Conservation (phyloP, 2,329 filamentous ascomycete species). For the Colletotrichum chrysophilum region DNA sequence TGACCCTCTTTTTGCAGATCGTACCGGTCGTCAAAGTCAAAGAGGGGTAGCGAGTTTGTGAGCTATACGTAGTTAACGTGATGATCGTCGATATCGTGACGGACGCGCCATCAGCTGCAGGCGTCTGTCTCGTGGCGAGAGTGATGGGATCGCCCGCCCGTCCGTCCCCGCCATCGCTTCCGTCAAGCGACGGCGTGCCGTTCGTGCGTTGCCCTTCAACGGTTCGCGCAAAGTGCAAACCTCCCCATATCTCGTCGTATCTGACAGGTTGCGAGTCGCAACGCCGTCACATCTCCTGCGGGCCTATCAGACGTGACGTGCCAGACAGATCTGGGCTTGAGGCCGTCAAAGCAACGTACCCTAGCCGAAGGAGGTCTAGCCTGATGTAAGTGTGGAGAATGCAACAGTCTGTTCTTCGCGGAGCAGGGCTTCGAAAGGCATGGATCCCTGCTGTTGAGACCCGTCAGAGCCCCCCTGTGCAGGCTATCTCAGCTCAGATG, state of each 20-base stretch:
- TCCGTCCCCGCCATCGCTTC: not conserved
- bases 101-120: not conserved
- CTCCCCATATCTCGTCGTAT: not conserved
- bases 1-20: not conserved
- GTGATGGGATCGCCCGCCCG: not conserved
- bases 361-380: slow-evolving; percentile 6
- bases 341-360: not conserved
- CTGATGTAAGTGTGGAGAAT: slow-evolving; percentile 12
- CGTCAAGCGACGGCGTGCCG: slow-evolving; percentile 1
- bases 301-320: not conserved
- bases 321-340: not conserved
- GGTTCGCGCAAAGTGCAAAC: slow-evolving; percentile 6
- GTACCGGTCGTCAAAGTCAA: not conserved
- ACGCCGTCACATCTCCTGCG: not conserved
- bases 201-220: not conserved
- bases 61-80: not conserved
- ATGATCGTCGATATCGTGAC: not conserved
- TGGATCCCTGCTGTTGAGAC: not conserved
- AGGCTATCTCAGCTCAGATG: slow-evolving; percentile 16
- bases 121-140: not conserved
- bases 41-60: not conserved
- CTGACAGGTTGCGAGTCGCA: slow-evolving; percentile 1
- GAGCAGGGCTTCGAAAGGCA: not conserved
- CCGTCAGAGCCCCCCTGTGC: not conserved
- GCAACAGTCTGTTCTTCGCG: slow-evolving; percentile 6